Evolutionary conservation across 2,329 filamentous ascomycete genomes (phyloP).

Genomic region (Ceratocystis diversiconidia): DNA sequence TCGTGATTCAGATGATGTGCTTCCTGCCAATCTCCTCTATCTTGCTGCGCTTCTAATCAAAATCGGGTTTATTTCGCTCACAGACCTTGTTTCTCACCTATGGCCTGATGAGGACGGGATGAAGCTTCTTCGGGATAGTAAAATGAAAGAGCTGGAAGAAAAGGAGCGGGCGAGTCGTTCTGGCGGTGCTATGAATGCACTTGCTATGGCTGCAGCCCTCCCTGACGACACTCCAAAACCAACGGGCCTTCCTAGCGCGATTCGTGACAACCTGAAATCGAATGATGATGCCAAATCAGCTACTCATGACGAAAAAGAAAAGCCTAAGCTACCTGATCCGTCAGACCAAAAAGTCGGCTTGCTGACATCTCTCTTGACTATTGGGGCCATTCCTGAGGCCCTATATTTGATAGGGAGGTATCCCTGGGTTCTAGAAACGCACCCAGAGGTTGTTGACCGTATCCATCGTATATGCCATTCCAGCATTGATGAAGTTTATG

Average conservation of each 20-base stretch:
- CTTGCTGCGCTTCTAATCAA: conserved; percentile 87
- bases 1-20: conserved; percentile 57
- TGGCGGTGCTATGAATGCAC: conserved; percentile 63
- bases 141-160: conserved; percentile 62
- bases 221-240: conserved; percentile 57
- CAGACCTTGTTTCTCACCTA: conserved; percentile 82
- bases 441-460: conserved; percentile 63
- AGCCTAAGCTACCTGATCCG: conserved; percentile 50
- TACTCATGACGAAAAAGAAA: conserved; percentile 35
- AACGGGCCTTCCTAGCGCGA: conserved; percentile 32
- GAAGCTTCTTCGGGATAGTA: conserved; percentile 54
- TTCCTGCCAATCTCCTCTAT: conserved; percentile 87
- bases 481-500: conserved; percentile 60
- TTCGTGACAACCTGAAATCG: conserved; percentile 25
- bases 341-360: conserved; percentile 78
- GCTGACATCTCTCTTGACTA: conserved; percentile 71
- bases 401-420: conserved; percentile 85
- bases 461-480: conserved; percentile 77
- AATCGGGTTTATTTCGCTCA: conserved; percentile 86
- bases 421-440: conserved; percentile 79
- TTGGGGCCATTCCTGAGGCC: conserved; percentile 84
- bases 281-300: conserved; percentile 21
- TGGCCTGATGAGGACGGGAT: conserved; percentile 76
- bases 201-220: conserved; percentile 74
- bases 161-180: conserved; percentile 57